phyloP scores from a whole-genome alignment of 73 alveolate species.

The Uronychia binucleata region DNA sequence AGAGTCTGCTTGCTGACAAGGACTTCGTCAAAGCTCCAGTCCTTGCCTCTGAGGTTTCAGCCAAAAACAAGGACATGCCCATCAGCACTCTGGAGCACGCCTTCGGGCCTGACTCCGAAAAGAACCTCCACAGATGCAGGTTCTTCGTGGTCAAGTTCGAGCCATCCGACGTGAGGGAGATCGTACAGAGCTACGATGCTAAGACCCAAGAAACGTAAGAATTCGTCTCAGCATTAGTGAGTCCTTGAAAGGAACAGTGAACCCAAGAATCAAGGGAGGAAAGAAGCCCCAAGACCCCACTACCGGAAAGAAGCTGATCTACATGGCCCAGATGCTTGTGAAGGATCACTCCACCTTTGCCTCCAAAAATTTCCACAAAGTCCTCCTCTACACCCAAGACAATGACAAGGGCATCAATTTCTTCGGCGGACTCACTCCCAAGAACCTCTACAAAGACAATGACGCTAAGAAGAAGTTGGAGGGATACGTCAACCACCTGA shows the following conservation, averaged over 20 bases:
- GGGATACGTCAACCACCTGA: conserved; percentile 20
- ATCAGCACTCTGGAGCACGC: conserved; percentile 29
- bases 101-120: conserved; percentile 38
- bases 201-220: conserved; percentile 23
- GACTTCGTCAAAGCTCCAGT: conserved; percentile 42
- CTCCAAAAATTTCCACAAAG: conserved; percentile 38
- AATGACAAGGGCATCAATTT: conserved; percentile 48
- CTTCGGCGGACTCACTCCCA: conserved; percentile 45
- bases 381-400: conserved; percentile 58
- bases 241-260: neutral
- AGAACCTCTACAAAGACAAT: conserved; percentile 50
- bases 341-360: conserved; percentile 55
- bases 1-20: conserved; percentile 20
- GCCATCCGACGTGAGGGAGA: conserved; percentile 55
- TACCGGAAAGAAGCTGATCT: conserved; percentile 21
- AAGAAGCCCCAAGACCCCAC: conserved; percentile 13
- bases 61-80: conserved; percentile 47
- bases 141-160: conserved; percentile 58
- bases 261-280: conserved; percentile 36
- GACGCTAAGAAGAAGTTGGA: conserved; percentile 38
- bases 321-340: conserved; percentile 49
- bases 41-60: conserved; percentile 39
- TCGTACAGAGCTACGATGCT: conserved; percentile 43
- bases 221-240: neutral
- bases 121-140: conserved; percentile 49